phyloP scores from a whole-genome alignment of 2,329 filamentous ascomycete genomes.

The Cordyceps sp. region DNA sequence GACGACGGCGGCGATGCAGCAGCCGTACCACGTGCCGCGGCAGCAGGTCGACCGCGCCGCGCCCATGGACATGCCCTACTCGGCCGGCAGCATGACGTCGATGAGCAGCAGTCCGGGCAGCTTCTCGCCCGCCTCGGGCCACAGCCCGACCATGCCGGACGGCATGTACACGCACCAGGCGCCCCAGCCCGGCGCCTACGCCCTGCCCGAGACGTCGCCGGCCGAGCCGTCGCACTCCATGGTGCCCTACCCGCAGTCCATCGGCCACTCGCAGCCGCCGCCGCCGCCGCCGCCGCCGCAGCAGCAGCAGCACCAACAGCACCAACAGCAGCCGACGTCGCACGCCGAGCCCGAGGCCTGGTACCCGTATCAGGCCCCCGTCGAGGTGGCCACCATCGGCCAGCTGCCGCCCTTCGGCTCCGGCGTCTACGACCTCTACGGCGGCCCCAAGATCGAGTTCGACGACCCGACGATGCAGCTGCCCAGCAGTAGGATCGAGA shows the following conservation, averaged over 20 bases:
- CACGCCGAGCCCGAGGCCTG: slow-evolving; percentile 28
- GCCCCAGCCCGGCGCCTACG: slow-evolving; percentile 28
- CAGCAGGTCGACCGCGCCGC: slow-evolving; percentile 28
- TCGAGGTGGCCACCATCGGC: slow-evolving; percentile 38
- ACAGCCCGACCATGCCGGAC: slow-evolving; percentile 35
- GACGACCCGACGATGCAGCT: slow-evolving; percentile 41
- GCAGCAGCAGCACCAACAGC: no score
- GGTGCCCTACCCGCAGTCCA: slow-evolving; percentile 24
- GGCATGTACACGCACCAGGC: slow-evolving; percentile 41
- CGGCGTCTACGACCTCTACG: slow-evolving; percentile 35
- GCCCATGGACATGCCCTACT: slow-evolving; percentile 33
- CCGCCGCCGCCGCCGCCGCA: no score
- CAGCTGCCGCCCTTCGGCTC: slow-evolving; percentile 31
- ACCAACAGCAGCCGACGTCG: no score
- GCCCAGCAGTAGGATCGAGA: slow-evolving; percentile 40
- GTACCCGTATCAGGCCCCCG: slow-evolving; percentile 40
- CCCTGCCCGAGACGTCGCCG: slow-evolving; percentile 29
- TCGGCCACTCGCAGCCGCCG: slow-evolving; percentile 18
- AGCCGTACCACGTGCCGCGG: slow-evolving; percentile 34
- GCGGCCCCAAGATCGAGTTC: slow-evolving; percentile 38
- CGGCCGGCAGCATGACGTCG: slow-evolving; percentile 28
- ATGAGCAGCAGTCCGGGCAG: slow-evolving; percentile 41
- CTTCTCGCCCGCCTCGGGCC: slow-evolving; percentile 38
- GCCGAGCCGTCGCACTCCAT: slow-evolving; percentile 25
- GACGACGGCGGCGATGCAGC: slow-evolving; percentile 29